Base-by-base conservation (phyloP, 2,329 filamentous ascomycete genomes). In the Madurella mycetomatis region DNA sequence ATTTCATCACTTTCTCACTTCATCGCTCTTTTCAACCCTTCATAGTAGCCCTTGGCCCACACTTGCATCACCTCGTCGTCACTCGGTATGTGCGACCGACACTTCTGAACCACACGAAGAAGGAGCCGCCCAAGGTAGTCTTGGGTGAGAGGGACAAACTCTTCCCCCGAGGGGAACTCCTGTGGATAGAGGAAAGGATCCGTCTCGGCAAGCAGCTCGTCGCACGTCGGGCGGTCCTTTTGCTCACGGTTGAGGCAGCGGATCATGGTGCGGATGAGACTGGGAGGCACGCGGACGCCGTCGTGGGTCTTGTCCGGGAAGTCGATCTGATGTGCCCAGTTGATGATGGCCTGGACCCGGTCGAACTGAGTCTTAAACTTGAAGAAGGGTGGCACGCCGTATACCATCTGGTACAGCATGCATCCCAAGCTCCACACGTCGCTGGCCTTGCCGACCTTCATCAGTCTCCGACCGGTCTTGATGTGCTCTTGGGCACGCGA, bases 351-450 rank as follows among this genome's bases (percentile, higher is more conserved):
- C 70, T 90, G 85, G 68, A 95, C 94, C 18, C 90, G 85, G 39
- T 88, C 84, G 75, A 95, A 89, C 66, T 86, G 89, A 71, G 92
- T 94, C 55, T 83, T 77, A 62, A 99, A 95, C 67, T 97, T 92
- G 13, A 87, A 91, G 66, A 99, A 99, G 0, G 94, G 94, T 3
- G 90, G 88, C n/a, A 87, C 81, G n/a, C 94, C 94, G 67, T 99
- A 99, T 0, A 92, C 89, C 88, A 99, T 95, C 69, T 97, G 92
- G 73, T 95, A 99, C 13, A 99, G 77, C 57, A 99, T 97, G 67
- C 94, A 99, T 16, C 94, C 94, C 13, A 99, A 73, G 68, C 88
- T 92, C 94, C 94, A 99, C 16, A 99, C 86, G 69, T 99, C 94
- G 62, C 88, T 94, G 7, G 94, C 90, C 67, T 97, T 97, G 56